Evolutionary conservation across 1,284 basidiomycete species (phyloP).

Genomic region (Microbotryum lychnidis-dioicae): DNA sequence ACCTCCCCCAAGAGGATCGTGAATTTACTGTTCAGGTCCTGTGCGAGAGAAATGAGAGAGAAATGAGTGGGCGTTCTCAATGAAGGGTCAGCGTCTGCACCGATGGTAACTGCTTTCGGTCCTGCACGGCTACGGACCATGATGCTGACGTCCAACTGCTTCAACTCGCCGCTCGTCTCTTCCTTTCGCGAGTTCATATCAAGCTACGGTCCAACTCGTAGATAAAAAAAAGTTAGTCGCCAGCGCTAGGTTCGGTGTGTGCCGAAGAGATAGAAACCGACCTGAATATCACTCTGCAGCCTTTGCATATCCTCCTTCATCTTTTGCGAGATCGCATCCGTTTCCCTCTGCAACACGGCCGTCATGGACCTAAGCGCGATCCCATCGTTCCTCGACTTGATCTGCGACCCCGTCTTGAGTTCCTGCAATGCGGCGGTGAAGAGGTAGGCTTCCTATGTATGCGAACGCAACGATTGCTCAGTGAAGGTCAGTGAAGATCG

Average conservation of each 20-base stretch:
- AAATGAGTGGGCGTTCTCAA: not conserved
- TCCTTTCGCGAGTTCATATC: constrained; percentile 90
- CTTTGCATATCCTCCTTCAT: constrained; percentile 88
- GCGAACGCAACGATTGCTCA: too few relatives aligned
- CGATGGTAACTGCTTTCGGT: not conserved
- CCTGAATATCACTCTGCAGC: constrained; percentile 70
- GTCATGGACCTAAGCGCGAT: constrained; percentile 68
- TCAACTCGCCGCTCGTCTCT: constrained; percentile 80
- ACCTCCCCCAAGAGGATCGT: constrained; percentile 77
- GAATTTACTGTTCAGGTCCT: constrained; percentile 80
- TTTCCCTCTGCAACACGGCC: constrained; percentile 70
- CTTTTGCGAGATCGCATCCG: constrained; percentile 76
- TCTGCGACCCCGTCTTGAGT: constrained; percentile 74
- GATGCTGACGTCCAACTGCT: constrained; percentile 75
- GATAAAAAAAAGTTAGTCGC: not conserved
- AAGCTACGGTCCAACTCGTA: constrained; percentile 56
- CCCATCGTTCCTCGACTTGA: constrained; percentile 76
- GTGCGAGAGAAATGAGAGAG: not conserved
- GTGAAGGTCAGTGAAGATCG: too few relatives aligned
- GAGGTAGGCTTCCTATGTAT: constrained; percentile 77
- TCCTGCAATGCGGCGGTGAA: constrained; percentile 90
- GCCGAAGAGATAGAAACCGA: constrained; percentile 4
- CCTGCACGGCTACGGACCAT: constrained; percentile 53
- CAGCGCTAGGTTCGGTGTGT: not conserved
- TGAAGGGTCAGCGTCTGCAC: too few relatives aligned